Conservation (phyloP, 1,284 basidiomycete genomes). For the Exobasidium rhododendri region DNA sequence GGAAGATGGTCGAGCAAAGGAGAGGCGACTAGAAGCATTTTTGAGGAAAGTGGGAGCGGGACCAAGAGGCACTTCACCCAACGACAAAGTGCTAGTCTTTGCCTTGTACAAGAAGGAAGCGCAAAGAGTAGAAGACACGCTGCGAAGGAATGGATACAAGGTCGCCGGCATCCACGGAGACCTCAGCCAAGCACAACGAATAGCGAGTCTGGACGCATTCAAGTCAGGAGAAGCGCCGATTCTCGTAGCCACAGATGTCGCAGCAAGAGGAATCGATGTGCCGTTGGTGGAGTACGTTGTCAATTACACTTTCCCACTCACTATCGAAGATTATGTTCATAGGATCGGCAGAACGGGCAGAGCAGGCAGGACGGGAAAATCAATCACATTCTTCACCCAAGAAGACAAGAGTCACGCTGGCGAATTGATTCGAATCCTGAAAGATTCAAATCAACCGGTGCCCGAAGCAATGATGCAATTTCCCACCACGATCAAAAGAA, state of each 20-base stretch:
- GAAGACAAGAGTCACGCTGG: conserved; percentile 73
- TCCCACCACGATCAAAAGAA: conserved; percentile 96
- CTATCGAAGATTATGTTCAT: conserved; percentile 76
- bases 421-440: conserved; percentile 84
- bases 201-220: conserved; percentile 83
- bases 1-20: conserved; percentile 80
- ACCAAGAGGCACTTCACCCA: conserved; percentile 59
- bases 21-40: conserved; percentile 60
- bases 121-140: conserved; percentile 76
- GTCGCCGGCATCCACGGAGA: conserved; percentile 92
- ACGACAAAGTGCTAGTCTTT: conserved; percentile 82
- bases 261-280: conserved; percentile 93
- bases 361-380: conserved; percentile 84
- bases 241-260: conserved; percentile 95
- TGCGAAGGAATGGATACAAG: conserved; percentile 73
- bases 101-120: conserved; percentile 96
- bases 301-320: conserved; percentile 90
- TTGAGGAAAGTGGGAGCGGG: conserved; percentile 49
- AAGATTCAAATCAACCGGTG: conserved; percentile 74
- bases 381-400: conserved; percentile 86
- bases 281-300: conserved; percentile 77
- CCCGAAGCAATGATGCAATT: conserved; percentile 79
- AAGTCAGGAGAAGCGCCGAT: conserved; percentile 78
- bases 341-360: conserved; percentile 94
- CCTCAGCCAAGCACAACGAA: conserved; percentile 79